Evolutionary conservation across 306 rosid genomes (phyloP).

Genomic region (Mucuna pruriens): DNA sequence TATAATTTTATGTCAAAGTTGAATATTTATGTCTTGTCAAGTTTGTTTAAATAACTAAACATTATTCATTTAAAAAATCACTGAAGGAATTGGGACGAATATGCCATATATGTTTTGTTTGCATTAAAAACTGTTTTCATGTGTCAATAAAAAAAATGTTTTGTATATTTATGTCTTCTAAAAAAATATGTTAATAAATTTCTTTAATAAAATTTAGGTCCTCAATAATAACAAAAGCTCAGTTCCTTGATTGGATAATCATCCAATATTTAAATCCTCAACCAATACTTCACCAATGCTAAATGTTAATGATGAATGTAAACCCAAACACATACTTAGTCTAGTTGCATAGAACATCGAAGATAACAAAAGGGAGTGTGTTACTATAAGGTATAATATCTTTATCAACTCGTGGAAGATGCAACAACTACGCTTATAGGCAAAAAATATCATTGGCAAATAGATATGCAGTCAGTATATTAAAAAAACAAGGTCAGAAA

Average conservation of each 20-base stretch:
- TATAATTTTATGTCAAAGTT: too few species aligned
- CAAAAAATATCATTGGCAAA: background rate
- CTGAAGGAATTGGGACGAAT: background rate
- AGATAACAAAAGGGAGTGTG: background rate
- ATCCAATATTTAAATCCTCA: background rate
- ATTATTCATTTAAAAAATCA: too few species aligned
- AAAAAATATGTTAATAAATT: too few species aligned
- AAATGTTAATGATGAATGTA: too few species aligned
- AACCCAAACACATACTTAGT: too few species aligned
- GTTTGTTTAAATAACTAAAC: too few species aligned
- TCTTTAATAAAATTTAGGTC: background rate
- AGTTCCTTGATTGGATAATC: background rate
- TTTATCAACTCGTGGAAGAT: background rate
- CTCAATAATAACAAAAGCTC: background rate
- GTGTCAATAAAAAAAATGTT: too few species aligned
- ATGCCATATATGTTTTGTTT: background rate
- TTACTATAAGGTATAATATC: background rate
- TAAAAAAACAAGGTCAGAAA: background rate
- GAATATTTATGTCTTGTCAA: too few species aligned
- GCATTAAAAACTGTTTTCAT: background rate
- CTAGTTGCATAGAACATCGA: background rate
- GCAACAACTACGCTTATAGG: background rate
- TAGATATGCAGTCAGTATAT: slow-evolving; percentile 24
- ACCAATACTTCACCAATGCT: background rate
- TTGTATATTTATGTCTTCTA: too few species aligned